Conservation (phyloP, 148 eudicot species). For the Chenopodium album region DNA sequence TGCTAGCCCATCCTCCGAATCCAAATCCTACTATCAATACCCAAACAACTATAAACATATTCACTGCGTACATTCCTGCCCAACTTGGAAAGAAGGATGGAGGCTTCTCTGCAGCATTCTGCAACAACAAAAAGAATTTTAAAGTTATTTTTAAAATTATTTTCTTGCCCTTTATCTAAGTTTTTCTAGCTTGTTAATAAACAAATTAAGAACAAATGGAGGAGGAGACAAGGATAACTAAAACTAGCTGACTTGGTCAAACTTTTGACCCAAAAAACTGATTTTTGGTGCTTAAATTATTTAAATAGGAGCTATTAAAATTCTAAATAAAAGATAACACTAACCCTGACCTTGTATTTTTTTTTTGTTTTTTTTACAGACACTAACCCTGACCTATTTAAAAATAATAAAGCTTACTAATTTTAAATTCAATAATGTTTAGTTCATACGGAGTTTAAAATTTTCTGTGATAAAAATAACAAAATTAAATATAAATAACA, state of each 20-base stretch:
- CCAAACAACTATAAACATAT: constrained; percentile 71
- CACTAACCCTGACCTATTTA: too few relatives aligned
- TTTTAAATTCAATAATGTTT: too few relatives aligned
- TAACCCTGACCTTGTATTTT: too few relatives aligned
- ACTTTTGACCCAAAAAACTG: background rate
- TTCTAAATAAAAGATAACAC: too few relatives aligned
- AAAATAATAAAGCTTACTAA: too few relatives aligned
- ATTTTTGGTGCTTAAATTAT: background rate
- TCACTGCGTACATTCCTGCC: constrained; percentile 72
- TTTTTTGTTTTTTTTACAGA: too few relatives aligned
- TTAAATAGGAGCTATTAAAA: too few relatives aligned
- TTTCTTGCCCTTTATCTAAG: background rate
- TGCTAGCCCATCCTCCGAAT: constrained; percentile 95
- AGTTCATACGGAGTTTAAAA: too few relatives aligned
- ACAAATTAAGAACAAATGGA: background rate
- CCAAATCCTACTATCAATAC: constrained; percentile 78
- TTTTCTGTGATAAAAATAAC: too few relatives aligned
- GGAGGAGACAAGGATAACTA: background rate
- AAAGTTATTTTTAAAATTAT: background rate
- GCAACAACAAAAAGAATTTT: constrained; percentile 4
- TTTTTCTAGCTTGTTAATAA: background rate
- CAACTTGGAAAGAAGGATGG: constrained; percentile 75
- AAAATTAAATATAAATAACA: too few relatives aligned
- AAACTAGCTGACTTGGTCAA: background rate
- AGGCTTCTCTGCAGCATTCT: constrained; percentile 94